Base-by-base conservation (phyloP, 2,329 filamentous ascomycete species). In the Monosporascus sp. region DNA sequence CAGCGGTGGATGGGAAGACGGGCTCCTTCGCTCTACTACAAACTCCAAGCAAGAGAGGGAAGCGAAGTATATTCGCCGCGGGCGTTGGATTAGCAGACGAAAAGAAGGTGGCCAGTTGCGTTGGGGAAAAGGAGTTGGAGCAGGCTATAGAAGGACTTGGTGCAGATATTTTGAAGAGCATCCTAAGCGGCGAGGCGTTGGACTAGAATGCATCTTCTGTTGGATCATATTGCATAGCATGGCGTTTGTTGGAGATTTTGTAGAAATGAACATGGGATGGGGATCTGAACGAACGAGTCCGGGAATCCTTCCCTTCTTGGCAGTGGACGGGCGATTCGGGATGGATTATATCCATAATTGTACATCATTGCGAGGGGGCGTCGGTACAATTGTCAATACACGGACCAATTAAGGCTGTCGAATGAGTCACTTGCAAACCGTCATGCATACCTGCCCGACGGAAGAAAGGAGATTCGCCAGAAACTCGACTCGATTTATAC, bases 41-140 rank as follows among this genome's bases (percentile, higher is more conserved):
- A 56, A 90, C 88, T 8, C 89, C 89, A 1, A 88, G 86, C 60
- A 88, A 86, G 64, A 83, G 83, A 51, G 80, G 82, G 1, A 79
- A 83, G 59, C 81, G 81, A 60, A 70, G 74, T 22, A 73, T 70
- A n/a, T 79, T 81, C 51, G 57, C 56, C 14, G 66, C 65, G 69
- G 65, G 68, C 66, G 70, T 72, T 69, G 80, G 66, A 65, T 76
- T 70, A 56, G 75, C 70, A 1, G 90, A 96, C 60, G 91, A 96
- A 68, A 87, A 85, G 68, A 81, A 85, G 51, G 80, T 96, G 47
- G 86, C 87, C 3, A 91, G 89, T 70, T 89, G 84, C 65, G 86
- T 92, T 20, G 84, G 85, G n/a, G 85, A 90, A 65, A 86, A 83
- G 64, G 91, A 96, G 71, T 79, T 96, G 58, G 82, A 86, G 60